A percentile compares a stretch with the other conserved stretches of the same genome.
These are phyloP conservation scores for Cornus controversa DNA, from an alignment of 148 eudicot genomes.

Conservation along the genomic window DNA sequence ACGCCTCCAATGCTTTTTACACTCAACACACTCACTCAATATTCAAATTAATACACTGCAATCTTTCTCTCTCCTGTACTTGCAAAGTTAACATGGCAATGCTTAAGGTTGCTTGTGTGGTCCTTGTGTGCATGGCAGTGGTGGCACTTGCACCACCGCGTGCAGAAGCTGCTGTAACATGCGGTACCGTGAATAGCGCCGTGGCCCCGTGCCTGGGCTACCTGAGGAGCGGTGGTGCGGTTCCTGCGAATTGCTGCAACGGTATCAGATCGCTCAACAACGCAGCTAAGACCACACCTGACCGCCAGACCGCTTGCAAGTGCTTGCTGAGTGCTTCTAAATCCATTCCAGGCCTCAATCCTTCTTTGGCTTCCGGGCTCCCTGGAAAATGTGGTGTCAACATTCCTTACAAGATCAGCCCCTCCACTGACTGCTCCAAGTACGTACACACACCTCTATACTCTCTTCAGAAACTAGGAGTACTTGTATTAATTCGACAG, in stretches of 20 bases:
- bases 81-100: not conserved
- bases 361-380: conserved; percentile 24
- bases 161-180: not conserved
- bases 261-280: conserved; percentile 25
- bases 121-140: not conserved
- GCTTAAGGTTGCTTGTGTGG: not conserved
- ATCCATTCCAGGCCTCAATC: conserved; percentile 13
- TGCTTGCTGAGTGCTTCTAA: conserved; percentile 29
- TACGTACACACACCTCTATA: conserved; percentile 6
- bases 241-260: conserved; percentile 22
- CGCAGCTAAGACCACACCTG: conserved; percentile 27
- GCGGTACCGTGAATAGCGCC: no score
- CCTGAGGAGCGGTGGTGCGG: conserved; percentile 18
- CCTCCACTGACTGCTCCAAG: conserved; percentile 41
- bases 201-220: conserved; percentile 22
- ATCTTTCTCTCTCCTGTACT: not conserved
- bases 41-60: no score
- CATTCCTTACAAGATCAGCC: conserved; percentile 45
- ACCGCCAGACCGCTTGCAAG: conserved; percentile 28
- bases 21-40: not conserved
- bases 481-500: no score
- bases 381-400: conserved; percentile 42
- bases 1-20: not conserved
- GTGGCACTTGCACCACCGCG: not conserved
- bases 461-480: no score